Conservation (phyloP, 345 rosid genomes). For the Mangifera indica region DNA sequence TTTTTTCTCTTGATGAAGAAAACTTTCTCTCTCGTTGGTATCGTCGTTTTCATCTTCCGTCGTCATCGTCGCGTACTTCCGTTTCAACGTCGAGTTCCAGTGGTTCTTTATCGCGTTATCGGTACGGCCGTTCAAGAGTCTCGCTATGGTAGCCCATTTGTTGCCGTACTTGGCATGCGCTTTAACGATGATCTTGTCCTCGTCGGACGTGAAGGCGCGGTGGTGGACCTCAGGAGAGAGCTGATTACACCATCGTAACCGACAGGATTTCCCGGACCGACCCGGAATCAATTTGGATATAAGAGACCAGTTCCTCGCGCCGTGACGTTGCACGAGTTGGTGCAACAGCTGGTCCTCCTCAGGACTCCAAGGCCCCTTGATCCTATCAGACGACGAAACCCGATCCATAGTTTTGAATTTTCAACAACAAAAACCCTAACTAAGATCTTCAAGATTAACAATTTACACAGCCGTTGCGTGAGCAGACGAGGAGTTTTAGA, state of each 20-base stretch:
- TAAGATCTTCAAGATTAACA: neutral
- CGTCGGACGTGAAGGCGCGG: conserved; percentile 48
- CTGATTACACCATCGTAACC: conserved; percentile 73
- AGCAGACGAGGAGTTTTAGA: neutral
- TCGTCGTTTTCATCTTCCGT: neutral
- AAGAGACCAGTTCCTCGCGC: conserved; percentile 58
- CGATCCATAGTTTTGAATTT: conserved; percentile 1
- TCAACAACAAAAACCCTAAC: neutral
- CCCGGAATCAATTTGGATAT: conserved; percentile 54
- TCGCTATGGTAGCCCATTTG: conserved; percentile 61
- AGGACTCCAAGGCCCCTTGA: conserved; percentile 59
- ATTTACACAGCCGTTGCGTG: neutral
- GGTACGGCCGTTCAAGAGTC: conserved; percentile 55
- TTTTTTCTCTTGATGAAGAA: neutral
- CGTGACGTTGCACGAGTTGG: conserved; percentile 41
- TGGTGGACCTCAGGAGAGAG: conserved; percentile 58
- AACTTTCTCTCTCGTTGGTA: neutral
- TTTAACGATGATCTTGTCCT: conserved; percentile 44
- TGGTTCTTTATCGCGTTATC: conserved; percentile 65
- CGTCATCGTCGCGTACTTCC: conserved; percentile 22
- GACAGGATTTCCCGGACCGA: conserved; percentile 64
- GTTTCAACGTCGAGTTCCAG: conserved; percentile 62
- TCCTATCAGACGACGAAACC: conserved; percentile 25
- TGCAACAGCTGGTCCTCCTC: conserved; percentile 54
- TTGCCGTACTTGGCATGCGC: conserved; percentile 58